Evolutionary conservation across 441 rosid genomes (phyloP).

Genomic region (Dalechampia spathulata): DNA sequence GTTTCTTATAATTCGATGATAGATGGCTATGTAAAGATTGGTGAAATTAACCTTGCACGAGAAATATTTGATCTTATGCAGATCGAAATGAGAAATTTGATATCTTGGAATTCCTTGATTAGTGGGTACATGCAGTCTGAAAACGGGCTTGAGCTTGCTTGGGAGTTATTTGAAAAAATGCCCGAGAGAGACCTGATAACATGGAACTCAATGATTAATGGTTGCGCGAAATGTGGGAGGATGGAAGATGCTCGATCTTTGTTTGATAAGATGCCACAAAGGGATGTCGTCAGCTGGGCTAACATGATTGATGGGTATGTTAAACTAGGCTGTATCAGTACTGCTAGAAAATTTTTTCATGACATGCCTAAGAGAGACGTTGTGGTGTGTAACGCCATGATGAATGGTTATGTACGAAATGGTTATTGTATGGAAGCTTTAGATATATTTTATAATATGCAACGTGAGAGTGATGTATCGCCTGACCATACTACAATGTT

Average conservation of each 20-base stretch:
- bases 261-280: slow-evolving; percentile 54
- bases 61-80: slow-evolving; percentile 55
- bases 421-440: slow-evolving; percentile 42
- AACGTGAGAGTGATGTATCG: slow-evolving; percentile 12
- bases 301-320: slow-evolving; percentile 36
- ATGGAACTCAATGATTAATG: slow-evolving; percentile 58
- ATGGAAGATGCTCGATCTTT: slow-evolving; percentile 37
- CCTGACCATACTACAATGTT: slow-evolving; percentile 36
- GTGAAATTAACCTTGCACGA: slow-evolving; percentile 40
- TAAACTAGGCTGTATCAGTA: slow-evolving; percentile 24
- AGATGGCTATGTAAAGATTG: slow-evolving; percentile 37
- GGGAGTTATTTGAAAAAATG: slow-evolving; percentile 43
- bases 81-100: slow-evolving; percentile 35
- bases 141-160: slow-evolving; percentile 45
- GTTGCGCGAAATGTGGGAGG: slow-evolving; percentile 40
- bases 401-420: slow-evolving; percentile 52
- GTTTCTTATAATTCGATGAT: slow-evolving; percentile 61
- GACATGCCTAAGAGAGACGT: slow-evolving; percentile 41
- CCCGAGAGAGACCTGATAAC: slow-evolving; percentile 45
- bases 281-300: slow-evolving; percentile 48
- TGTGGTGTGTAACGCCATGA: slow-evolving; percentile 46
- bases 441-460: slow-evolving; percentile 41
- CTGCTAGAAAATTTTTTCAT: slow-evolving; percentile 30
- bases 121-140: slow-evolving; percentile 35
- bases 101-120: slow-evolving; percentile 67